Evolutionary conservation across 352 stramenopile species (phyloP).

Genomic region (Phytophthora capsici): DNA sequence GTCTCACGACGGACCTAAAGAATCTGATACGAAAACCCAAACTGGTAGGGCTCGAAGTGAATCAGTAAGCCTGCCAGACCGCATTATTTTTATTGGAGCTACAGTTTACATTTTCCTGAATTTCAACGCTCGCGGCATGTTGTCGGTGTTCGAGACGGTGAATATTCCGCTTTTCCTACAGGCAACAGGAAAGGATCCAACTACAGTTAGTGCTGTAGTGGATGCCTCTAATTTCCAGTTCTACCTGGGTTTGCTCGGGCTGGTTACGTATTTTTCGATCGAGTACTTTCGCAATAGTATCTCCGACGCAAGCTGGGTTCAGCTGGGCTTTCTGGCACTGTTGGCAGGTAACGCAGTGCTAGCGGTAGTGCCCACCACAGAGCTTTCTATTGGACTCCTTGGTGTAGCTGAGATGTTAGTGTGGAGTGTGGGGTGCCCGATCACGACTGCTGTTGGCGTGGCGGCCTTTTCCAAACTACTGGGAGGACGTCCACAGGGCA

Average conservation of each 20-base stretch:
- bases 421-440: conserved; percentile 77
- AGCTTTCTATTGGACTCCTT: conserved; percentile 50
- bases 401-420: conserved; percentile 60
- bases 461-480: conserved; percentile 76
- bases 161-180: conserved; percentile 77
- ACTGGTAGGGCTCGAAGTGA: conserved; percentile 32
- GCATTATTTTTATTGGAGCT: conserved; percentile 64
- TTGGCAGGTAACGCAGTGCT: conserved; percentile 63
- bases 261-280: conserved; percentile 78
- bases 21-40: conserved; percentile 36
- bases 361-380: conserved; percentile 40
- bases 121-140: conserved; percentile 72
- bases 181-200: conserved; percentile 63
- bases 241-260: conserved; percentile 67
- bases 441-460: conserved; percentile 72
- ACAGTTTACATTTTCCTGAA: conserved; percentile 77
- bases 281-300: conserved; percentile 69
- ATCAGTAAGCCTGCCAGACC: conserved; percentile 47
- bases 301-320: conserved; percentile 67
- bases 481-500: conserved; percentile 66
- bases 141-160: conserved; percentile 82
- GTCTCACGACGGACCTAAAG: conserved; percentile 51
- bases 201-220: conserved; percentile 49
- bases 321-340: conserved; percentile 63
- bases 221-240: conserved; percentile 81